These are phyloP conservation scores for Plasmodium falciparum DNA, from an alignment of 169 alveolate species.

Conservation along the genomic window DNA sequence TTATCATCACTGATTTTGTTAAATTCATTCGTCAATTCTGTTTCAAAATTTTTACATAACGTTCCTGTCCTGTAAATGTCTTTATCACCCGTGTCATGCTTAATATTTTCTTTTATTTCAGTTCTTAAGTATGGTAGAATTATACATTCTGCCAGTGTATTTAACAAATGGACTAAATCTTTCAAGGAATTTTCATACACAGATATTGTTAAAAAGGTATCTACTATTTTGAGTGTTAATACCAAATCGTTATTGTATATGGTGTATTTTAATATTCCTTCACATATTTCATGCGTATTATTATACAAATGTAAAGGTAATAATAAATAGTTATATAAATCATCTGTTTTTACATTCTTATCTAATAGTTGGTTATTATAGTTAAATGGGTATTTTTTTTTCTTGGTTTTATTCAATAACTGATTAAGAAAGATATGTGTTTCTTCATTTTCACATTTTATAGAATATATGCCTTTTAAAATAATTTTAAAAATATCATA, in stretches of 20 bases:
- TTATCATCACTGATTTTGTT: not conserved
- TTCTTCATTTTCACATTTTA: slow-evolving; percentile 62
- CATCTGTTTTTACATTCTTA: slow-evolving; percentile 5
- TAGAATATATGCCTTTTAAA: slow-evolving; percentile 65
- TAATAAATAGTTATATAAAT: slow-evolving; percentile 11
- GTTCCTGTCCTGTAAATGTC: not conserved
- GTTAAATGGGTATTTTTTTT: slow-evolving; percentile 15
- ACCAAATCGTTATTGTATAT: slow-evolving; percentile 57
- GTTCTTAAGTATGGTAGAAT: slow-evolving; percentile 68
- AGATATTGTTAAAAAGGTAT: slow-evolving; percentile 64
- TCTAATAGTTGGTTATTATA: slow-evolving; percentile 21
- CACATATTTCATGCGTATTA: slow-evolving; percentile 48
- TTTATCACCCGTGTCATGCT: not conserved
- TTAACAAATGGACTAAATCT: slow-evolving; percentile 52
- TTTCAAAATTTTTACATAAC: slow-evolving; percentile 15
- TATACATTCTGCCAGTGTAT: slow-evolving; percentile 70
- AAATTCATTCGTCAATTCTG: slow-evolving; percentile 15
- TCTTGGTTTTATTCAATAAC: slow-evolving; percentile 31
- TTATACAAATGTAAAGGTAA: slow-evolving; percentile 58
- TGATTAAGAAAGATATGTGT: slow-evolving; percentile 54
- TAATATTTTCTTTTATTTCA: slow-evolving; percentile 30
- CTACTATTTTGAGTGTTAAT: slow-evolving; percentile 48
- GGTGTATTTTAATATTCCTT: slow-evolving; percentile 70
- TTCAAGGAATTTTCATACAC: slow-evolving; percentile 67
- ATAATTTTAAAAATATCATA: slow-evolving; percentile 62